These are phyloP conservation scores for Penicillium silybi DNA, from an alignment of 495 filamentous ascomycete genomes.

Conservation along the genomic window DNA sequence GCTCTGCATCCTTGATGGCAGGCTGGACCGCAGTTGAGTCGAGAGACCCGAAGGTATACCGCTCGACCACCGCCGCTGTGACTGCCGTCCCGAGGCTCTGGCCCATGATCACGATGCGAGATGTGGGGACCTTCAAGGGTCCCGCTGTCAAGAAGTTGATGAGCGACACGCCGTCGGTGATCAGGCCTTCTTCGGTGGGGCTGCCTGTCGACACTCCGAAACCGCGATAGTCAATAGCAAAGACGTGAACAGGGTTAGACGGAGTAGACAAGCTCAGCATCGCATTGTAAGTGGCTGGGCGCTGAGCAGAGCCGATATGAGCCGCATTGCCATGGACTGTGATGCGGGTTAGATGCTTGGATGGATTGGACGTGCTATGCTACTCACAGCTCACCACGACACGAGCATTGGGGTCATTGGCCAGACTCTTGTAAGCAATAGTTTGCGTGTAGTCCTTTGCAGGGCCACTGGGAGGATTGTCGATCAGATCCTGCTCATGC, in stretches of 20 bases:
- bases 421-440: slow-evolving; percentile 49
- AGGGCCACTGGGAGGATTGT: slow-evolving; percentile 40
- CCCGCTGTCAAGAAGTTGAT: slow-evolving; percentile 54
- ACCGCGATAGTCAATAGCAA: slow-evolving; percentile 85
- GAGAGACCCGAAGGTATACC: slow-evolving; percentile 51
- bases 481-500: slow-evolving; percentile 44
- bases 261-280: slow-evolving; percentile 43
- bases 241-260: slow-evolving; percentile 55
- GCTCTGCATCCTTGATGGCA: slow-evolving; percentile 36
- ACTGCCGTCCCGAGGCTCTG: slow-evolving; percentile 90
- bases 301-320: slow-evolving; percentile 42
- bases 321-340: slow-evolving; percentile 48
- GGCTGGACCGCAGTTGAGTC: slow-evolving; percentile 33
- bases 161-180: slow-evolving; percentile 70
- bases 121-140: slow-evolving; percentile 52
- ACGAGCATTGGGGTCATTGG: slow-evolving; percentile 50
- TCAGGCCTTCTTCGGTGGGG: slow-evolving; percentile 78
- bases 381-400: slow-evolving; percentile 53
- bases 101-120: slow-evolving; percentile 75
- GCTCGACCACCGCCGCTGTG: slow-evolving; percentile 63
- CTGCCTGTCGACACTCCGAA: slow-evolving; percentile 76
- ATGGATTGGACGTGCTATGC: neutral
- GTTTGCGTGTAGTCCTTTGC: slow-evolving; percentile 42
- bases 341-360: neutral
- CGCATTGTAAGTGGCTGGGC: slow-evolving; percentile 40